Percentiles rank a stretch among this genome's conserved stretches.
phyloP scores from a whole-genome alignment of 257 asterid species.

The Solanum chmielewskii region DNA sequence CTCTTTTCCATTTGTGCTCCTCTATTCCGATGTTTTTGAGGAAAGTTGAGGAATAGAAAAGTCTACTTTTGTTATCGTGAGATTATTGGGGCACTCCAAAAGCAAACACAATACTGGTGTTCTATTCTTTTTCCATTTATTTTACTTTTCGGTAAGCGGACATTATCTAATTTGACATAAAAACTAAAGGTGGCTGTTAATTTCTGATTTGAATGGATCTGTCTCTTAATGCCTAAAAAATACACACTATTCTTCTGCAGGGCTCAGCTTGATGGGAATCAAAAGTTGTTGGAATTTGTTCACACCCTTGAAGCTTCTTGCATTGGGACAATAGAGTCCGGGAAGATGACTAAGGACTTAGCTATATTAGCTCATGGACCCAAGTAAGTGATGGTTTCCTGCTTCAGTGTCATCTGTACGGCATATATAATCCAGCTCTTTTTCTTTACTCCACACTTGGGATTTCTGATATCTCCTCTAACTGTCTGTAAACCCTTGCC shows the following conservation, averaged over 20 bases:
- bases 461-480: neutral
- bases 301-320: conserved; percentile 80
- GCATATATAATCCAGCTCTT: neutral
- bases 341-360: conserved; percentile 94
- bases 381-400: conserved; percentile 41
- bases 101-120: neutral
- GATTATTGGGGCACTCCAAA: neutral
- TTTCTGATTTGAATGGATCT: neutral
- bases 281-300: conserved; percentile 51
- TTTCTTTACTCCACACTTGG: neutral
- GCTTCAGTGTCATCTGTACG: neutral
- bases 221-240: neutral
- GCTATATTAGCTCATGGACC: conserved; percentile 74
- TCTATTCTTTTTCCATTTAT: neutral
- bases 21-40: neutral
- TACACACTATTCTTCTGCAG: conserved; percentile 13
- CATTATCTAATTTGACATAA: neutral
- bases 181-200: neutral
- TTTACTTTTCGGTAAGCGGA: neutral
- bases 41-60: neutral
- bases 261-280: conserved; percentile 75
- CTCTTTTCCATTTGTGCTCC: neutral
- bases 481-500: neutral
- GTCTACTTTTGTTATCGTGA: neutral
- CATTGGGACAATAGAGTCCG: conserved; percentile 72